A percentile compares a stretch with the other conserved stretches of the same genome.
Conservation (phyloP, 257 asterid species). For the Rhazya stricta region DNA sequence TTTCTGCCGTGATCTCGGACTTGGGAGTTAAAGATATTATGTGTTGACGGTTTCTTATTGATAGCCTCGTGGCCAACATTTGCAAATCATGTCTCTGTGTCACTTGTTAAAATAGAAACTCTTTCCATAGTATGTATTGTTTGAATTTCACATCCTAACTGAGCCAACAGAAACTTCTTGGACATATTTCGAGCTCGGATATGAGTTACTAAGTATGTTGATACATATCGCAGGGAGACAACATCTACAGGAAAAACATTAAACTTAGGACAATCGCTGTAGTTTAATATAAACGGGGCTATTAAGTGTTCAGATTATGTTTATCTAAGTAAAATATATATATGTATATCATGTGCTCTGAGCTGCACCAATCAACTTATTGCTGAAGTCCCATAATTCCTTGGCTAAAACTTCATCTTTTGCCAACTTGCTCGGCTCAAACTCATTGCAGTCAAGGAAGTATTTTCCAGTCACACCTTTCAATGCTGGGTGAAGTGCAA, state of each 20-base stretch:
- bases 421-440: conserved; percentile 34
- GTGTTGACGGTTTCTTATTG: too few species aligned
- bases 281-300: background rate
- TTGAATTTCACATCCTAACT: background rate
- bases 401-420: conserved; percentile 40
- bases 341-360: conserved; percentile 16
- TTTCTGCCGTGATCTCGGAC: background rate
- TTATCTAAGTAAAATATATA: background rate
- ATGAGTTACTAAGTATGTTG: background rate
- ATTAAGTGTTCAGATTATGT: background rate
- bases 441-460: conserved; percentile 53
- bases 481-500: conserved; percentile 55
- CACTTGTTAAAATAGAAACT: background rate
- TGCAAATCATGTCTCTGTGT: too few species aligned
- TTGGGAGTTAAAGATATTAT: too few species aligned
- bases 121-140: background rate
- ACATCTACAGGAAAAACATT: background rate
- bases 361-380: conserved; percentile 45
- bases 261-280: background rate
- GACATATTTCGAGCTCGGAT: too few species aligned
- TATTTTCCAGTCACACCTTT: conserved; percentile 56
- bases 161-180: background rate
- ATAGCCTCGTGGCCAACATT: too few species aligned
- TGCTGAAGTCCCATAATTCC: conserved; percentile 68
- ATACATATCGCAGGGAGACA: background rate